Evolutionary conservation across 306 rosid genomes (phyloP), one percentile per base, ranked within the genome.

Genomic region (Cucurbita pepo): DNA sequence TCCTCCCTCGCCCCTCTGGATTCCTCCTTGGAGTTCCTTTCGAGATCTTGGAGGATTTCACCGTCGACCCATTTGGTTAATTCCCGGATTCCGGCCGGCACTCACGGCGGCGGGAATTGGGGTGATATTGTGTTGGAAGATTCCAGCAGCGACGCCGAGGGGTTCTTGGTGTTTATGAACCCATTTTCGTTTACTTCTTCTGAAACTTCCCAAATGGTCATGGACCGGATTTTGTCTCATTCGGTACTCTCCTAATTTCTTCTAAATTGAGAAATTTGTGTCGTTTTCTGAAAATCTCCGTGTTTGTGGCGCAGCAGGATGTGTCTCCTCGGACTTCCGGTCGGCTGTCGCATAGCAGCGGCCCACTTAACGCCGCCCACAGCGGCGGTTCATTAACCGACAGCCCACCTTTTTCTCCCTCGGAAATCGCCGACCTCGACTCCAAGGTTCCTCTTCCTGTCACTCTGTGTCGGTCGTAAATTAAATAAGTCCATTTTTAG

Each of bases 211-310:
- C 97, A 82, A 78, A 86, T 90, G 89, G 91, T 93, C 15, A 87
- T 93, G 97, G 98, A 93, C 44, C 87, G 98, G 7, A 93, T 93
- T 38, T 83, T 93, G 89, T 90, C 97, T 5, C 97, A 93, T 72
- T 90, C 98, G 74, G 98, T 93, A 76, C 81, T 57, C 34, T 22
- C 61, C 12, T 36, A 10, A 55, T 47, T 43, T 9, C 3, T 60
- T 60, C 34, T 30, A 30, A 30, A 30, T 30, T 30, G 34, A 30
- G 34, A 30, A 2, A 2, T 30, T 30, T 36, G 4, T 57, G 61
- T 21, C 36, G 1, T 56, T 1, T 25, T 60, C 6, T 60, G 6
- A 14, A 50, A 13, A 1, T 48, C 9, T 48, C 1, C 6, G 5
- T 3, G 4, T 48, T 50, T 14, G n/a, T 14, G 14, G 54, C 5